phyloP scores from a whole-genome alignment of 768 basidiomycete genomes.

The Rhodotorula graminis region DNA sequence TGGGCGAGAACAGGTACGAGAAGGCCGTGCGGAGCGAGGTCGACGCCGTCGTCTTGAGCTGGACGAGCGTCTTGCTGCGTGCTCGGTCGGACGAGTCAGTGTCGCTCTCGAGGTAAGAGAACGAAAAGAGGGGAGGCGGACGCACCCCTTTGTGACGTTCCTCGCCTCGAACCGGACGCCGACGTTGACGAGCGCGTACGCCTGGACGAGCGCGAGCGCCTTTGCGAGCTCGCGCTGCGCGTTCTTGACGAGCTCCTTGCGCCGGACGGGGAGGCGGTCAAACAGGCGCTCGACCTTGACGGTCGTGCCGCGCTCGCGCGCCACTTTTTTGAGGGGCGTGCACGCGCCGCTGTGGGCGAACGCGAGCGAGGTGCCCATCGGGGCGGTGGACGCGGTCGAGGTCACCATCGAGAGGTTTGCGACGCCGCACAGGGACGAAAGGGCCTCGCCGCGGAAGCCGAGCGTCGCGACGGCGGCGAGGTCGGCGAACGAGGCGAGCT shows the following conservation, averaged over 20 bases:
- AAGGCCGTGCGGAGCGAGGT: slow-evolving; percentile 62
- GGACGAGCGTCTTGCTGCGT: slow-evolving; percentile 47
- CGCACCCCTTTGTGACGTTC: slow-evolving; percentile 70
- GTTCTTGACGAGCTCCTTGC: slow-evolving; percentile 85
- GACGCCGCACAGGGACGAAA: slow-evolving; percentile 80
- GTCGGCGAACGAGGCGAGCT: slow-evolving; percentile 70
- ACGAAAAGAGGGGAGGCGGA: not conserved
- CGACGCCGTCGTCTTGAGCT: slow-evolving; percentile 68
- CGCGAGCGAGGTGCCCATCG: slow-evolving; percentile 70
- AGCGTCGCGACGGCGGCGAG: slow-evolving; percentile 71
- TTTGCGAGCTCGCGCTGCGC: slow-evolving; percentile 84
- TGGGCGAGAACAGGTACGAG: slow-evolving; percentile 76
- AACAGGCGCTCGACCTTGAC: slow-evolving; percentile 69
- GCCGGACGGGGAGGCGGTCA: slow-evolving; percentile 74
- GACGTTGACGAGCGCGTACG: slow-evolving; percentile 77
- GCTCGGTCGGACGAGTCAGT: not conserved
- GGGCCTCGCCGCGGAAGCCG: slow-evolving; percentile 92
- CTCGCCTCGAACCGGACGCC: slow-evolving; percentile 67
- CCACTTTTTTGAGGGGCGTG: slow-evolving; percentile 15
- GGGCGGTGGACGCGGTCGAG: slow-evolving; percentile 63
- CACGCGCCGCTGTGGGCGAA: slow-evolving; percentile 32
- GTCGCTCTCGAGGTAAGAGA: no score
- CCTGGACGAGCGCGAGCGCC: slow-evolving; percentile 70
- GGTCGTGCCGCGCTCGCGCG: slow-evolving; percentile 66
- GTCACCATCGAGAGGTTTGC: slow-evolving; percentile 62